Evolutionary conservation across 2,329 filamentous ascomycete genomes (phyloP), one percentile per base, ranked within the genome.

Genomic region (Anisogramma anomala): DNA sequence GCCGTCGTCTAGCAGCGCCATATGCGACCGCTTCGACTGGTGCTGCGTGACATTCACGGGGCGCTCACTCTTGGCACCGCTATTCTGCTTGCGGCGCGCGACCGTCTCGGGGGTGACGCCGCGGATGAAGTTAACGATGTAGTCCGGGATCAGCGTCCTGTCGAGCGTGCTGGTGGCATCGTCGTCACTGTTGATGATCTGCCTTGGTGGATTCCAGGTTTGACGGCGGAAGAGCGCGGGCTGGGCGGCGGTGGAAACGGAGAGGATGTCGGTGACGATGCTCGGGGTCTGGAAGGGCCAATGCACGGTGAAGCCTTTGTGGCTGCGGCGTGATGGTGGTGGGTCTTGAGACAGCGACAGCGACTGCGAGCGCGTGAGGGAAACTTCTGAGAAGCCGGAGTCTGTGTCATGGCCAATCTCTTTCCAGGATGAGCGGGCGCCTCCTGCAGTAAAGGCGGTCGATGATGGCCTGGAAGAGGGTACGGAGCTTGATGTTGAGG

Each of bases 71-170:
- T 50, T 39, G 39, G 46, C 53, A n/a, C 45, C 52, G 36, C 53
- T 58, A 54, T 57, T 59, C 43, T 60, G 58, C 45, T 64, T 63
- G 49, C 67, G 65, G 42, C 58, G 57, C 5, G 69, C 69, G 15
- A 74, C 51, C 22, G 63, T 65, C 53, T 73, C 69, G 11, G 71
- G 69, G 2, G 70, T 74, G 55, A 74, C 71, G 33, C 70, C 70
- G 30, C 69, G 65, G 46, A 74, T 61, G 52, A 68, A 74, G 53
- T 72, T 68, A 47, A 71, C 60, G 30, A 74, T 66, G 48, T 74
- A 74, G 54, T 74, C 71, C 7, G 71, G 71, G 13, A 74, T 63
- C 23, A 73, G 60, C 40, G 66, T 64, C 41, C 58, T 59, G 42
- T 65, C 60, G 35, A 48, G 44, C 25, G 45, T 33, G 20, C 48